These are phyloP conservation scores for Trichoderma cornu-damae DNA, from an alignment of 2,329 filamentous ascomycete species.

Conservation along the genomic window DNA sequence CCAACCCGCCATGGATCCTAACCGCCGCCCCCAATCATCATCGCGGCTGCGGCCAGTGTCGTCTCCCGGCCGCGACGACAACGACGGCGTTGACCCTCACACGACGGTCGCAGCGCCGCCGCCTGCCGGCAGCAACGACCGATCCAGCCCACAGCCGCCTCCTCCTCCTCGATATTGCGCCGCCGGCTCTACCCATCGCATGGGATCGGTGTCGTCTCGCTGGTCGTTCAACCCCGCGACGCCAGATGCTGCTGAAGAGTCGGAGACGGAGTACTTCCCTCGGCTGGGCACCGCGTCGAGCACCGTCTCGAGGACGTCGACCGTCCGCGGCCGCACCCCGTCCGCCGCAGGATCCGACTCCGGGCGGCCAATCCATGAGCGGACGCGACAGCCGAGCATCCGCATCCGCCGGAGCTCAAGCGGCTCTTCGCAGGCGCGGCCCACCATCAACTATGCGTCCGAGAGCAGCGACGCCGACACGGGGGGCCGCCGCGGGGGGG, in stretches of 20 bases:
- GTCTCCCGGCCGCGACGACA: not conserved
- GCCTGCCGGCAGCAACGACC: not conserved
- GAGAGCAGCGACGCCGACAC: not conserved
- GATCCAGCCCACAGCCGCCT: not conserved
- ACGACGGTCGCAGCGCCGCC: not conserved
- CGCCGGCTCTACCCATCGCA: not conserved
- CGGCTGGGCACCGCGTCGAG: not conserved
- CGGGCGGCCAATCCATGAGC: slow-evolving; percentile 9
- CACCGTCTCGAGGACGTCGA: slow-evolving; percentile 2
- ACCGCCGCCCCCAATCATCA: not conserved
- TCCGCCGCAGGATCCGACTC: not conserved
- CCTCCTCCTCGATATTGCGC: not conserved
- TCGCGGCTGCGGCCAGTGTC: not conserved
- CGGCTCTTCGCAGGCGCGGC: not conserved
- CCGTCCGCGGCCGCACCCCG: not conserved
- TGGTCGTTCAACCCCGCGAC: slow-evolving; percentile 4
- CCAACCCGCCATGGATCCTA: not conserved
- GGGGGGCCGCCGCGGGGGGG: not conserved
- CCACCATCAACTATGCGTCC: not conserved
- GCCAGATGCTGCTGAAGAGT: slow-evolving; percentile 10
- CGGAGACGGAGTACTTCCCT: slow-evolving; percentile 17
- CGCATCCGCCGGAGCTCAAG: slow-evolving; percentile 23
- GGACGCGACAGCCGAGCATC: slow-evolving; percentile 24
- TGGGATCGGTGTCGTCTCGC: slow-evolving; percentile 1
- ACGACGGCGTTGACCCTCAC: not conserved